Conservation (phyloP, 2,329 filamentous ascomycete genomes). For the Monilinia aucupariae region DNA sequence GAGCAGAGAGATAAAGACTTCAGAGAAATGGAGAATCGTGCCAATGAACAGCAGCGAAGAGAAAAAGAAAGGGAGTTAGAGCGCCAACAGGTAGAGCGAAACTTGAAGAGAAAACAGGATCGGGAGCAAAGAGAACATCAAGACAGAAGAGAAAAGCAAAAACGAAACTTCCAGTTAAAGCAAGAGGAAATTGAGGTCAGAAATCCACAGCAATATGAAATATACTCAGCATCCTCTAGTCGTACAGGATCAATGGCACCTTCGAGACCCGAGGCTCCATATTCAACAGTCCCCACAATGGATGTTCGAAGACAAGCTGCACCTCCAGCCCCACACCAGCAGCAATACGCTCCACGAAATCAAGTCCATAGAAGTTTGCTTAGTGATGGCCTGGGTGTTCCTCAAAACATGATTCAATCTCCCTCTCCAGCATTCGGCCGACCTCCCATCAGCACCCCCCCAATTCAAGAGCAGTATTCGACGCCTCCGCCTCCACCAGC, state of each 20-base stretch:
- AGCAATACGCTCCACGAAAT: slow-evolving; percentile 25
- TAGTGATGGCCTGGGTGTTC: slow-evolving; percentile 24
- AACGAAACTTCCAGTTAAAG: slow-evolving; percentile 31
- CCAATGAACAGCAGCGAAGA: slow-evolving; percentile 7
- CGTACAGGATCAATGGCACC: slow-evolving; percentile 24
- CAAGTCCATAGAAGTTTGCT: slow-evolving; percentile 27
- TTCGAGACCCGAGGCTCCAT: slow-evolving; percentile 26
- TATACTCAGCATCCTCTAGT: slow-evolving; percentile 27
- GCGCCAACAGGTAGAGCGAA: slow-evolving; percentile 6
- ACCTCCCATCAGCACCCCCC: slow-evolving; percentile 29
- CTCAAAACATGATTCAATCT: slow-evolving; percentile 27
- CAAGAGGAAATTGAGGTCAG: slow-evolving; percentile 31
- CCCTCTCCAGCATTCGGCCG: slow-evolving; percentile 28
- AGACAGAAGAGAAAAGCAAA: slow-evolving; percentile 20
- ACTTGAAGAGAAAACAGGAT: slow-evolving; percentile 18
- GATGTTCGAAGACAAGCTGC: slow-evolving; percentile 22
- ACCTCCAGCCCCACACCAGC: slow-evolving; percentile 23
- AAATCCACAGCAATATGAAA: slow-evolving; percentile 36
- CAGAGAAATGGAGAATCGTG: slow-evolving; percentile 3
- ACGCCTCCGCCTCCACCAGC: slow-evolving; percentile 28
- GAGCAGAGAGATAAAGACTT: not conserved
- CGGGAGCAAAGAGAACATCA: slow-evolving; percentile 15
- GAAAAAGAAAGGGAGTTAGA: slow-evolving; percentile 3
- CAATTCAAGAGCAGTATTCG: slow-evolving; percentile 28
- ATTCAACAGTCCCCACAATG: slow-evolving; percentile 6